phyloP scores from a whole-genome alignment of 1,284 basidiomycete genomes.

The Volvariella surrecta region DNA sequence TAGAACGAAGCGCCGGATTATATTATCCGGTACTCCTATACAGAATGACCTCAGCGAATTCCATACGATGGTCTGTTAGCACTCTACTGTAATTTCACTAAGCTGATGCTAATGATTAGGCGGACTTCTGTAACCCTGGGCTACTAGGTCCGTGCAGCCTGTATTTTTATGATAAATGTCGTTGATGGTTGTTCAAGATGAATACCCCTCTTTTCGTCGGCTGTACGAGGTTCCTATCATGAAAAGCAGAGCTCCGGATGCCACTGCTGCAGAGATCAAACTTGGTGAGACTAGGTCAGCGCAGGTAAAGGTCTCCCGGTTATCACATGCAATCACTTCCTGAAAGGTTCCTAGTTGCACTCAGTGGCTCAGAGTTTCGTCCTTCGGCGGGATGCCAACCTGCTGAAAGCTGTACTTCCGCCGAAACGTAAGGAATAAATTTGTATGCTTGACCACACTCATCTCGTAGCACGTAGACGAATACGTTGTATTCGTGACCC shows the following conservation, averaged over 20 bases:
- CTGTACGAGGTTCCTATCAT: slow-evolving; percentile 89
- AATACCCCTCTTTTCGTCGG: slow-evolving; percentile 68
- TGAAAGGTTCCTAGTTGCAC: slow-evolving; percentile 45
- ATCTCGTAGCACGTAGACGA: slow-evolving; percentile 52
- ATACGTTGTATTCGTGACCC: slow-evolving; percentile 88
- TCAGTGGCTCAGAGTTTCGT: slow-evolving; percentile 82
- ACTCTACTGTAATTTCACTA: slow-evolving; percentile 4
- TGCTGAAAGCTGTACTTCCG: slow-evolving; percentile 81
- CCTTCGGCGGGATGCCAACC: slow-evolving; percentile 76
- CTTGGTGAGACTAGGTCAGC: slow-evolving; percentile 66
- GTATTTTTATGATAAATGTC: neutral
- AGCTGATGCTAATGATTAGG: slow-evolving; percentile 29
- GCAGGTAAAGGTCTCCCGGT: slow-evolving; percentile 39
- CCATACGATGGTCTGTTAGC: slow-evolving; percentile 76
- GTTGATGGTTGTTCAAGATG: slow-evolving; percentile 31
- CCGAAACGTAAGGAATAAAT: slow-evolving; percentile 66
- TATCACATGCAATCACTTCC: slow-evolving; percentile 6
- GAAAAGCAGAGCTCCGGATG: slow-evolving; percentile 76
- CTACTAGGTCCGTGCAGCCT: slow-evolving; percentile 64
- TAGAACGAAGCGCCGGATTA: slow-evolving; percentile 67
- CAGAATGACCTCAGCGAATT: slow-evolving; percentile 96
- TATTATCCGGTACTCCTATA: slow-evolving; percentile 95
- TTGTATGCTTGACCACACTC: neutral
- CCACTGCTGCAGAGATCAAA: slow-evolving; percentile 63
- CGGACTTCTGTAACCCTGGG: slow-evolving; percentile 91